Evolutionary conservation across 169 alveolate species (phyloP).

Genomic region (Cryptosporidium andersoni): DNA sequence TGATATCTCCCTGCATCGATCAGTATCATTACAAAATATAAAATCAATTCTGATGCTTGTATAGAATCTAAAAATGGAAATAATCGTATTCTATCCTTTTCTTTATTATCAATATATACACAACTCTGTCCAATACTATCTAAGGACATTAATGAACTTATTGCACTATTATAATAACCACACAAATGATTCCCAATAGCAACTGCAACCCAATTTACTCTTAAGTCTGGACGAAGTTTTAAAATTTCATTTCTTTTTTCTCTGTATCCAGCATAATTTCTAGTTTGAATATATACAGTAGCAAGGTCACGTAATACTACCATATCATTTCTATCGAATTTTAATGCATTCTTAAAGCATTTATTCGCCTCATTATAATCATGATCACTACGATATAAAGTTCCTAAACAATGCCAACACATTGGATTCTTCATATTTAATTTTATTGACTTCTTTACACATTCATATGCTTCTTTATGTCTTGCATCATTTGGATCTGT

Average conservation of each 20-base stretch:
- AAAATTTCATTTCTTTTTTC: slow-evolving; percentile 82
- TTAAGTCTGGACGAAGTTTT: slow-evolving; percentile 75
- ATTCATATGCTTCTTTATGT: slow-evolving; percentile 74
- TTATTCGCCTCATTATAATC: slow-evolving; percentile 88
- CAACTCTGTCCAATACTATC: slow-evolving; percentile 26
- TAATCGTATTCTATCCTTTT: not conserved
- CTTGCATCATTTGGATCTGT: slow-evolving; percentile 62
- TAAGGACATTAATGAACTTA: slow-evolving; percentile 74
- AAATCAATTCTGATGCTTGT: slow-evolving; percentile 43
- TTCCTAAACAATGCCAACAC: slow-evolving; percentile 77
- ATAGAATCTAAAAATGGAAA: slow-evolving; percentile 45
- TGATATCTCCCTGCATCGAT: slow-evolving; percentile 41
- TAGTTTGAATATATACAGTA: slow-evolving; percentile 80
- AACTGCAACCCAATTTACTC: slow-evolving; percentile 84
- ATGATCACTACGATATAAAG: slow-evolving; percentile 75
- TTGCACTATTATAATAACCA: slow-evolving; percentile 74
- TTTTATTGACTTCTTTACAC: slow-evolving; percentile 70
- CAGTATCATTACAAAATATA: slow-evolving; percentile 21
- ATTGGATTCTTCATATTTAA: slow-evolving; percentile 71
- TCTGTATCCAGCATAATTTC: slow-evolving; percentile 84
- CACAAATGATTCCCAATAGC: slow-evolving; percentile 83
- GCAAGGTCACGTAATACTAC: slow-evolving; percentile 85
- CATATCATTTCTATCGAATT: slow-evolving; percentile 81
- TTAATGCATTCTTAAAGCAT: slow-evolving; percentile 82
- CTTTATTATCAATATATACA: slow-evolving; percentile 65